Percentiles rank a stretch among this genome's conserved stretches.
Conservation (phyloP, 805 yeast genomes). For the Lipomyces yamanashiensis region DNA sequence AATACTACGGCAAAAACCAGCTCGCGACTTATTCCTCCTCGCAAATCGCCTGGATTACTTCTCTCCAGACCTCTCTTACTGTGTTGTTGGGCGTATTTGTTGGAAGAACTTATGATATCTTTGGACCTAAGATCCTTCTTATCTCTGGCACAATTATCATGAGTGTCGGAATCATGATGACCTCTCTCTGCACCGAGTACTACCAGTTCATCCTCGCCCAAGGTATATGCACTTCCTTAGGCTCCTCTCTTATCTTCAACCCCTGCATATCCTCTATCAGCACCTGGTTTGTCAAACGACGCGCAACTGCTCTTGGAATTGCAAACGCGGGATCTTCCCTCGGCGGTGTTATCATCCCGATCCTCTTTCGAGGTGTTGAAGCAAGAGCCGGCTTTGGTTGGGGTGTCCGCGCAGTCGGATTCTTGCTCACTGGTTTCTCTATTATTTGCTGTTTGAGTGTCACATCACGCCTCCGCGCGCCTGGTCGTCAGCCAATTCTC, state of each 20-base stretch:
- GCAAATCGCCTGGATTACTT: constrained; percentile 45
- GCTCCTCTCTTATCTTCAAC: constrained; percentile 51
- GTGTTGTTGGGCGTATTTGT: constrained; percentile 39
- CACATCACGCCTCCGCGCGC: constrained; percentile 39
- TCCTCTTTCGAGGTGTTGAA: constrained; percentile 52
- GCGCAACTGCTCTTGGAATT: constrained; percentile 54
- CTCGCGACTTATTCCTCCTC: constrained; percentile 38
- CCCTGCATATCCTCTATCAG: constrained; percentile 53
- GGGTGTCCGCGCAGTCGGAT: constrained; percentile 57
- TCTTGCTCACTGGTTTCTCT: constrained; percentile 47
- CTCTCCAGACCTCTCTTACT: constrained; percentile 42
- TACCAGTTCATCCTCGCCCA: constrained; percentile 59
- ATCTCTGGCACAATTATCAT: constrained; percentile 38
- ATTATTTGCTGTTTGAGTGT: constrained; percentile 39
- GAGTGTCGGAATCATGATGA: constrained; percentile 44
- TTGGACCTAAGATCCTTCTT: constrained; percentile 24
- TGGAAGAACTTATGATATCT: constrained; percentile 35
- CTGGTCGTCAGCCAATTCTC: constrained; percentile 23
- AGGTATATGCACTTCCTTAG: constrained; percentile 56
- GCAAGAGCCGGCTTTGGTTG: constrained; percentile 56
- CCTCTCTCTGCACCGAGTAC: constrained; percentile 48
- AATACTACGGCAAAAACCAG: constrained; percentile 40
- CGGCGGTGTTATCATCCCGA: constrained; percentile 57
- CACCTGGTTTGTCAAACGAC: constrained; percentile 51
- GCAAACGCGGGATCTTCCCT: constrained; percentile 58